A percentile compares a stretch with the other conserved stretches of the same genome.
These are phyloP conservation scores for Tolypocladium amazonense DNA, from an alignment of 2,329 filamentous ascomycete genomes.

Conservation along the genomic window DNA sequence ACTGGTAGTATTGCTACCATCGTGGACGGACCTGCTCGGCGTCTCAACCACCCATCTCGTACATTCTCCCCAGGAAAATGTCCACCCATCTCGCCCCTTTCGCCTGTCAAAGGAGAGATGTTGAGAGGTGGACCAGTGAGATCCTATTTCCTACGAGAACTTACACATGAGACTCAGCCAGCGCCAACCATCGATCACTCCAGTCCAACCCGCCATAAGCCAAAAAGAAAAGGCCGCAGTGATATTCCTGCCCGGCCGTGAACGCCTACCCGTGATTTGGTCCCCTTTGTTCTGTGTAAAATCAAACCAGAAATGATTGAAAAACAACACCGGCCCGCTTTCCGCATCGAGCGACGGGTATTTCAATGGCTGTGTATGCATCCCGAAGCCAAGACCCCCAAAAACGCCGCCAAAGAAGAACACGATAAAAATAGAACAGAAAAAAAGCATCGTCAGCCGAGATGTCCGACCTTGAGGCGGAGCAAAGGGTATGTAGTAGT, in stretches of 20 bases:
- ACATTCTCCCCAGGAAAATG: not conserved
- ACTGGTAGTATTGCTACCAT: not conserved
- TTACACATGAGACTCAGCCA: not conserved
- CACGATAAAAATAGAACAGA: not conserved
- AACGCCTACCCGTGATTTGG: constrained; percentile 1
- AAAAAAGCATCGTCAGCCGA: not conserved
- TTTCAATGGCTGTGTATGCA: not conserved
- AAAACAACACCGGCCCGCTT: not conserved
- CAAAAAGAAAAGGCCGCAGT: not conserved
- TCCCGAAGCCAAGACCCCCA: not conserved
- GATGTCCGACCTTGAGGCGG: constrained; percentile 2
- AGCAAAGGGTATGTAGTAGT: not conserved
- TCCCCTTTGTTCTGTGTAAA: not conserved
- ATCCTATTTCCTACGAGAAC: not conserved
- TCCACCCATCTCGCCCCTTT: not conserved
- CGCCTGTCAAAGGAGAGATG: not conserved
- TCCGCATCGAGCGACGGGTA: not conserved
- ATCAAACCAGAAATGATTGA: not conserved
- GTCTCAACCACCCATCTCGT: not conserved
- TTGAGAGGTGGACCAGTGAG: not conserved
- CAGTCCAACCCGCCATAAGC: not conserved
- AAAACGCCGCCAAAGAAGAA: not conserved
- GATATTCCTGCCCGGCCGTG: not conserved
- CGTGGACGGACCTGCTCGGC: not conserved
- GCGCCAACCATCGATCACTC: not conserved